Evolutionary conservation across 2,329 filamentous ascomycete species (phyloP).

Genomic region (Scedosporium aurantiacum): DNA sequence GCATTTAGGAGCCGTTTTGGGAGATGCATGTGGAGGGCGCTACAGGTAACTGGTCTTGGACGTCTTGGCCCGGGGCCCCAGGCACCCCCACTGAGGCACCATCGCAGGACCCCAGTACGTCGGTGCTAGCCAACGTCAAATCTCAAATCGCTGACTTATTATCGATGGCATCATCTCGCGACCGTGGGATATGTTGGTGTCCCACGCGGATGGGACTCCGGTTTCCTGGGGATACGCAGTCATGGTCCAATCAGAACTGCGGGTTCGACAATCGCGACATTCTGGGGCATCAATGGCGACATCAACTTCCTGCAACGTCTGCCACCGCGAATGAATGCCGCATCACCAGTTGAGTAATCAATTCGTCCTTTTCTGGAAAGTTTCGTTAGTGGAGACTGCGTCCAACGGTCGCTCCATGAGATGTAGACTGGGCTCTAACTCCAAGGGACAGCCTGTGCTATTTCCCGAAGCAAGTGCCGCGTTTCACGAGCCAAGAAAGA

Average conservation of each 20-base stretch:
- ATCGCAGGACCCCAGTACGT: neutral
- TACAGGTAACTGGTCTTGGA: neutral
- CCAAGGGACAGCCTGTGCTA: no score
- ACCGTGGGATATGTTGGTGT: neutral
- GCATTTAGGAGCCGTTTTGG: neutral
- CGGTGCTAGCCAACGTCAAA: neutral
- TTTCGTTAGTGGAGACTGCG: no score
- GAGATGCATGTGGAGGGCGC: neutral
- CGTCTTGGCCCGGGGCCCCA: neutral
- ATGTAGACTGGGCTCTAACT: no score
- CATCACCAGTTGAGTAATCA: no score
- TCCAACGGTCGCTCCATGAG: no score
- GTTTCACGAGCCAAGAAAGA: no score
- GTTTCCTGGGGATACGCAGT: neutral
- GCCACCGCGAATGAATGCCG: no score
- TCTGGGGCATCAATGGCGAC: conserved; percentile 1
- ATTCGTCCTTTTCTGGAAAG: no score
- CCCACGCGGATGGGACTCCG: neutral
- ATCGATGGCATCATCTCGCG: neutral
- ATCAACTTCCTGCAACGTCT: neutral
- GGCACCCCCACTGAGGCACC: neutral
- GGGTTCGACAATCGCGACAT: neutral
- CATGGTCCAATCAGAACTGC: neutral
- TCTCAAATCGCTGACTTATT: neutral
- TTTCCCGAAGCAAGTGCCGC: no score